Conservation (phyloP, 495 filamentous ascomycete genomes). For the Oleoguttula mirabilis region DNA sequence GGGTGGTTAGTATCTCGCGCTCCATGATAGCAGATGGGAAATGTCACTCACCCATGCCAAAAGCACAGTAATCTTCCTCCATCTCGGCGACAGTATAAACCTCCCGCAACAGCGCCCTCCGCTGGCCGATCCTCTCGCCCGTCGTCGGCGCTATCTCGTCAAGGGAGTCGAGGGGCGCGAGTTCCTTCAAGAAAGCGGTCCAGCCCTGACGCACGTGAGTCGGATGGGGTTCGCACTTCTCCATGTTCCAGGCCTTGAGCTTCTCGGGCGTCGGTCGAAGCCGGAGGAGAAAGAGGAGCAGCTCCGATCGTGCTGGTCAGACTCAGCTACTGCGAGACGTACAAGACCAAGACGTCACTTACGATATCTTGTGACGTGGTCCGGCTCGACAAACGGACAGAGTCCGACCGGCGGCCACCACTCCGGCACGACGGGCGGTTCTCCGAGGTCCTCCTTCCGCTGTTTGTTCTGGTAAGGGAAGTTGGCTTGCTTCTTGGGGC, state of each 20-base stretch:
- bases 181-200: conserved; percentile 12
- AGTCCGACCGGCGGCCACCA: conserved; percentile 62
- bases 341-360: conserved; percentile 34
- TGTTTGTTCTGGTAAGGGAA: conserved; percentile 62
- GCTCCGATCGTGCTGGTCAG: conserved; percentile 28
- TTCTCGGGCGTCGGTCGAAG: conserved; percentile 16
- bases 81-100: conserved; percentile 53
- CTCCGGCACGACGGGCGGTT: conserved; percentile 43
- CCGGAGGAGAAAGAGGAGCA: conserved; percentile 25
- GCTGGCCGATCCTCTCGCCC: conserved; percentile 31
- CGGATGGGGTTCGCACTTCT: neutral
- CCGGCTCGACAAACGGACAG: conserved; percentile 68
- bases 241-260: conserved; percentile 9
- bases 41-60: neutral
- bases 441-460: neutral
- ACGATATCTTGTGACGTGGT: conserved; percentile 59
- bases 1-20: too few relatives aligned
- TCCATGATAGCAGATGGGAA: too few relatives aligned
- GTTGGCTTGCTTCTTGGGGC: conserved; percentile 73
- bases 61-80: conserved; percentile 45
- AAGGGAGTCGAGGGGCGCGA: neutral
- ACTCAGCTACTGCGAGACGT: neutral
- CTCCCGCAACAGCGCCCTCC: conserved; percentile 43
- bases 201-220: conserved; percentile 6
- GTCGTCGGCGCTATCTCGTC: conserved; percentile 29